Percentiles rank a stretch among this genome's conserved stretches.
Evolutionary conservation across 1,139 yeast species (phyloP).

Genomic region (Yamadazyma atlantica): DNA sequence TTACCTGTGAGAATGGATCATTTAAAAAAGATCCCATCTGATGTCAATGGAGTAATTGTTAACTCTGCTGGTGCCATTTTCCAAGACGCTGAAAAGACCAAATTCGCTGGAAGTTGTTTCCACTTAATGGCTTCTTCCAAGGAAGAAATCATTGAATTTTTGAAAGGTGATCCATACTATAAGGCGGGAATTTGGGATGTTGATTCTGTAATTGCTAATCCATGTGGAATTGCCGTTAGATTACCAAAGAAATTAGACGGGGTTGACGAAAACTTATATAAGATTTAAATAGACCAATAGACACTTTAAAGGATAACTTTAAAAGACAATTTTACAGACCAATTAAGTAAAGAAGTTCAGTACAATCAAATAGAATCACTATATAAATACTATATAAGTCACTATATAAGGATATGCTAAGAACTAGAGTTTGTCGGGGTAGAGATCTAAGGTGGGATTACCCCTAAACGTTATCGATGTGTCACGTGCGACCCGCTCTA

Average conservation of each 20-base stretch:
- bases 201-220: conserved; percentile 59
- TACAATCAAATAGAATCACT: too few species aligned
- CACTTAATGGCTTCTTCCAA: conserved; percentile 62
- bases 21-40: conserved; percentile 51
- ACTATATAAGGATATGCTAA: too few species aligned
- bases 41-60: conserved; percentile 53
- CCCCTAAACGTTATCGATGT: too few species aligned
- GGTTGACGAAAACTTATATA: conserved; percentile 20
- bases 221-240: conserved; percentile 43
- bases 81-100: conserved; percentile 47
- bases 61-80: conserved; percentile 67
- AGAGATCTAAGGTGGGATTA: too few species aligned
- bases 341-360: too few species aligned
- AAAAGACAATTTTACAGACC: too few species aligned
- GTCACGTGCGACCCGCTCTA: too few species aligned
- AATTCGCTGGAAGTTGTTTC: conserved; percentile 71
- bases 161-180: conserved; percentile 64
- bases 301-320: too few species aligned
- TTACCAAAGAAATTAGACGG: conserved; percentile 28
- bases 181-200: conserved; percentile 76
- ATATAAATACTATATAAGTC: too few species aligned
- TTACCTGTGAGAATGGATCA: conserved; percentile 57
- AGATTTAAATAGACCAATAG: conserved; percentile 12
- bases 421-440: too few species aligned
- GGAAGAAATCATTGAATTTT: conserved; percentile 62